Evolutionary conservation across 495 filamentous ascomycete species (phyloP).

Genomic region (Filosporella fistucella): DNA sequence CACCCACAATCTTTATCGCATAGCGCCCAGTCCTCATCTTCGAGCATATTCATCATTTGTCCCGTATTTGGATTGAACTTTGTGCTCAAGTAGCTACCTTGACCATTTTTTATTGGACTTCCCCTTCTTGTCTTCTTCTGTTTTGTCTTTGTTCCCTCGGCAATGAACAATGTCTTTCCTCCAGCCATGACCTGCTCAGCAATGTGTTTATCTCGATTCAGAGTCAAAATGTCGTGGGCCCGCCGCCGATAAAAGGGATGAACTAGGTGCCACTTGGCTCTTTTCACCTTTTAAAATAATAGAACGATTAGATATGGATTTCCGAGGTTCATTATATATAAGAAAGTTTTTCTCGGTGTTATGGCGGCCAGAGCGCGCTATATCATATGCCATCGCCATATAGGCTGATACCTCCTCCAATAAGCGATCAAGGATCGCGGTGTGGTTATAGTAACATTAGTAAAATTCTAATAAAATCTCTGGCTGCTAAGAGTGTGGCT

Average conservation of each 20-base stretch:
- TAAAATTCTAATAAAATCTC: constrained; percentile 6
- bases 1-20: background rate
- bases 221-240: background rate
- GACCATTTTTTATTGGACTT: background rate
- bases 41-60: background rate
- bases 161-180: background rate
- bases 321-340: constrained; percentile 1
- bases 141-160: background rate
- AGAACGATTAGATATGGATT: constrained; percentile 8
- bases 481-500: constrained; percentile 1
- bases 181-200: background rate
- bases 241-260: background rate
- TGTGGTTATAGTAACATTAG: background rate
- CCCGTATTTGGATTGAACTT: background rate
- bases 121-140: background rate
- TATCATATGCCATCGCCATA: constrained; percentile 1
- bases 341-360: constrained; percentile 1
- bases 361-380: constrained; percentile 4
- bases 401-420: constrained; percentile 8
- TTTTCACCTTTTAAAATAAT: constrained; percentile 5
- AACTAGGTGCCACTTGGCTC: background rate
- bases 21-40: background rate
- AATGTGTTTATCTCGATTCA: background rate
- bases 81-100: background rate
- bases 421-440: background rate